A percentile compares a stretch with the other conserved stretches of the same genome.
phyloP scores from a whole-genome alignment of 768 basidiomycete genomes.

The Amanita jacksonii region DNA sequence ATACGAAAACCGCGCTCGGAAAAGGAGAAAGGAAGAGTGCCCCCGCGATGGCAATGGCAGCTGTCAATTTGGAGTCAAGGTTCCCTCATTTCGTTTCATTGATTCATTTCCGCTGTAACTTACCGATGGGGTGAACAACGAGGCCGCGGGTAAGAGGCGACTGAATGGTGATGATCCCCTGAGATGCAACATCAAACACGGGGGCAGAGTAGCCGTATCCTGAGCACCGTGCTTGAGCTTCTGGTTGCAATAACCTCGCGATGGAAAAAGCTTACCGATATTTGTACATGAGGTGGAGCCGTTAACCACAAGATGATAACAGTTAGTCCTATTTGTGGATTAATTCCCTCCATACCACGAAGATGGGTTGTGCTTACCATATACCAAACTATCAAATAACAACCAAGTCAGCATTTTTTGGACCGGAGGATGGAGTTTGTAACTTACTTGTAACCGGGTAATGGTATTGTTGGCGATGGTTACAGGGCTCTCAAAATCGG shows the following conservation, averaged over 20 bases:
- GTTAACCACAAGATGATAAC: conserved; percentile 36
- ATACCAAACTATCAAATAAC: conserved; percentile 49
- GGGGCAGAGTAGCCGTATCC: conserved; percentile 48
- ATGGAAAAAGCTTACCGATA: conserved; percentile 28
- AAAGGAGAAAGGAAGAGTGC: conserved; percentile 58
- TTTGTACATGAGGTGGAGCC: conserved; percentile 38
- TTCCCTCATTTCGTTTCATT: background rate
- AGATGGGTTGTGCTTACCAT: conserved; percentile 35
- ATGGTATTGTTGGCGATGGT: conserved; percentile 18
- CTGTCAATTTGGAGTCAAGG: conserved; percentile 17
- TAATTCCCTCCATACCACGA: background rate
- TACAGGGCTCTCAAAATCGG: conserved; percentile 31
- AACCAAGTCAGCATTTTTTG: background rate
- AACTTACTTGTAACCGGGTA: conserved; percentile 45
- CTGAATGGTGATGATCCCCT: conserved; percentile 32
- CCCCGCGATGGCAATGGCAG: conserved; percentile 47
- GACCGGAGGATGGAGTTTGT: background rate
- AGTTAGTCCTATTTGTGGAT: conserved; percentile 44
- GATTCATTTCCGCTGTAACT: conserved; percentile 16
- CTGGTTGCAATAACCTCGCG: background rate
- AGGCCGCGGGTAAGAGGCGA: conserved; percentile 66
- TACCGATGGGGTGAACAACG: conserved; percentile 68
- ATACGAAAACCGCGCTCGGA: conserved; percentile 42
- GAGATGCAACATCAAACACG: conserved; percentile 24
- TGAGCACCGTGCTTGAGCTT: conserved; percentile 13